Base-by-base conservation (phyloP, 1,139 yeast species). In the Taphrina flavorubra region DNA sequence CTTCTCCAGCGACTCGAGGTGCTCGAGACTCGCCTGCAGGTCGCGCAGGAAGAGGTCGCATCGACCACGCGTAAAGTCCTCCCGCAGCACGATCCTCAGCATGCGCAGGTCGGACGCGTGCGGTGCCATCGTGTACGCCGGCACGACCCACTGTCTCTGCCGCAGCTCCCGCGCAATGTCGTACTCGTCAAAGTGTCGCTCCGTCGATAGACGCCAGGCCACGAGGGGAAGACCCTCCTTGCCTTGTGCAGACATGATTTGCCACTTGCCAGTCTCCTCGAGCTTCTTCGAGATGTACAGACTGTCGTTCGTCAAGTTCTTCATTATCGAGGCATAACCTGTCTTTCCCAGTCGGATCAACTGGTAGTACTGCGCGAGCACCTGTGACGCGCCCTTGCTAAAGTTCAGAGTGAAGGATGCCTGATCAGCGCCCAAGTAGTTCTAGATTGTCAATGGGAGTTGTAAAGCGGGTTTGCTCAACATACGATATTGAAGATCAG, bases 301-400 rank as follows among this genome's bases (percentile, higher is more conserved):
- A 0, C 96, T 91, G 75, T 89, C 89, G 71, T 82, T 79, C 72
- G 91, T 77, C 64, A 92, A 85, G 69, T 83, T 82, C 71, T 83
- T 83, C 76, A 89, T 92, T 63, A 86, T 79, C 70, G 83, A 81
- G 71, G 82, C 78, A 81, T 83, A 92, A 8, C 97, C 97, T 65
- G 84, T 83, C 72, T 78, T 79, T 6, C 97, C 97, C 60, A 86
- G 81, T 47, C 85, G 81, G 73, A 91, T 81, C 75, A 92, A 86
- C 77, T 89, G 89, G 82, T 82, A 91, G 82, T 92, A 92, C 79
- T 92, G 97, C 75, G 88, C 91, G 71, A 92, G 81, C 25, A 92
- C 94, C 69, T 92, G 96, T 85, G 86, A 89, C 1, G 97, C 97
- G 2, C 97, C 95, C 77, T 97, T 86, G 18, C 96, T 89, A 78